Conservation (phyloP, 371 early-diverging fungal genomes). For the Mycotypha africana region DNA sequence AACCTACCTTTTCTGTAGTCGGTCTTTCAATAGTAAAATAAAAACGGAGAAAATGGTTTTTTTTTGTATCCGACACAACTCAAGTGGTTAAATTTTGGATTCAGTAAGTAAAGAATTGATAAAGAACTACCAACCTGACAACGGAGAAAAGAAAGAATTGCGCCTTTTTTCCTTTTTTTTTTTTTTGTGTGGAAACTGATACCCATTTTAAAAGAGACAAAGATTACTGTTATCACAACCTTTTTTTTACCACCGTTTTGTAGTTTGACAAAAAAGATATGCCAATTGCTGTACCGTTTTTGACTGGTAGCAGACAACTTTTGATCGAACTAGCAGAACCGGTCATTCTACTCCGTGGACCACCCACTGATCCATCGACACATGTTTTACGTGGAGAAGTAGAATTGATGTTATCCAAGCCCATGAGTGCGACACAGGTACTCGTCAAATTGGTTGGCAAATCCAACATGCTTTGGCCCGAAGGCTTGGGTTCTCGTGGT, state of each 20-base stretch:
- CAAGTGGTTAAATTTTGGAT: not conserved
- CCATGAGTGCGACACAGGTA: slow-evolving; percentile 15
- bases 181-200: too few species aligned
- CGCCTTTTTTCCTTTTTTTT: slow-evolving; percentile 1
- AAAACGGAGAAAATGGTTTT: too few species aligned
- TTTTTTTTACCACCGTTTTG: not conserved
- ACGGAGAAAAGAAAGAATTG: not conserved
- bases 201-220: too few species aligned
- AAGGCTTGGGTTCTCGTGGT: slow-evolving; percentile 19
- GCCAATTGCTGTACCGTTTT: slow-evolving; percentile 28
- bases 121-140: too few species aligned
- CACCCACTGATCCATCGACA: slow-evolving; percentile 24
- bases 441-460: slow-evolving; percentile 21
- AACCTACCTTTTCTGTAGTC: too few species aligned
- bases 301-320: slow-evolving; percentile 20
- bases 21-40: too few species aligned
- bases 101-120: too few species aligned
- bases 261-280: slow-evolving; percentile 8
- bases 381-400: slow-evolving; percentile 29
- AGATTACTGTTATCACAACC: not conserved
- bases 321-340: slow-evolving; percentile 31
- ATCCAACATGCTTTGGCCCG: slow-evolving; percentile 32
- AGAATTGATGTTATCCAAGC: slow-evolving; percentile 16
- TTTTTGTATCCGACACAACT: not conserved
- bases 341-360: slow-evolving; percentile 23